Evolutionary conservation across 176 grass and related monocot species (phyloP).

Genomic region (Typha latifolia): DNA sequence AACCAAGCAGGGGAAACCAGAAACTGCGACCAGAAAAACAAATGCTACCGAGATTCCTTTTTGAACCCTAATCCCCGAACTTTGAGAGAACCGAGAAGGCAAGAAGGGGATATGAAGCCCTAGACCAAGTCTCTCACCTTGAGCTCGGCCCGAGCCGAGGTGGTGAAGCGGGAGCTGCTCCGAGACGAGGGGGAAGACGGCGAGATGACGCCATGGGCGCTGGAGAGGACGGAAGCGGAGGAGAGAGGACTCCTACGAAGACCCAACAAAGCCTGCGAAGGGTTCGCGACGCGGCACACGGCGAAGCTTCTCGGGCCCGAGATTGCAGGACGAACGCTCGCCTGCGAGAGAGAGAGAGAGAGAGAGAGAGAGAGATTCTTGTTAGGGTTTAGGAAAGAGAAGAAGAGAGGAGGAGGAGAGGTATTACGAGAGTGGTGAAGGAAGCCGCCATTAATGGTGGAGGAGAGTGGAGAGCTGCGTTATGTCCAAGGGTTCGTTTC

Average conservation of each 20-base stretch:
- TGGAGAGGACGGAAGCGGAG: constrained; percentile 21
- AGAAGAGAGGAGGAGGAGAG: not conserved
- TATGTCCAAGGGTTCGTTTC: not conserved
- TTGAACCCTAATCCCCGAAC: not conserved
- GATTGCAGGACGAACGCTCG: constrained; percentile 26
- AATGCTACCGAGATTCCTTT: no score
- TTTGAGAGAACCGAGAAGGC: not conserved
- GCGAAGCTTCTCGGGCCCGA: constrained; percentile 5
- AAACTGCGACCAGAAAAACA: no score
- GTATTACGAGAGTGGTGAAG: not conserved
- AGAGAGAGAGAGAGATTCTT: not conserved
- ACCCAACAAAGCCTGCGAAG: constrained; percentile 14
- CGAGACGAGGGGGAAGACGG: not conserved
- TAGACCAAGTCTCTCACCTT: constrained; percentile 20
- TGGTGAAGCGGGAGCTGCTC: constrained; percentile 32
- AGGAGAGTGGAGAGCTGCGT: not conserved
- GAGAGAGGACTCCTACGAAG: constrained; percentile 11
- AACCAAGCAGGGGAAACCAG: no score
- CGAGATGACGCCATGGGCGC: not conserved
- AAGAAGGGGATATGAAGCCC: not conserved
- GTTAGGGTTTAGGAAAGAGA: not conserved
- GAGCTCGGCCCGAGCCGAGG: constrained; percentile 51
- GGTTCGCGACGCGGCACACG: constrained; percentile 5
- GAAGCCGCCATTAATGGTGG: constrained; percentile 11
- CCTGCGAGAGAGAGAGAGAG: constrained; percentile 26